These are phyloP conservation scores for Aphanomyces cochlioides DNA, from an alignment of 352 stramenopile species.

Conservation along the genomic window DNA sequence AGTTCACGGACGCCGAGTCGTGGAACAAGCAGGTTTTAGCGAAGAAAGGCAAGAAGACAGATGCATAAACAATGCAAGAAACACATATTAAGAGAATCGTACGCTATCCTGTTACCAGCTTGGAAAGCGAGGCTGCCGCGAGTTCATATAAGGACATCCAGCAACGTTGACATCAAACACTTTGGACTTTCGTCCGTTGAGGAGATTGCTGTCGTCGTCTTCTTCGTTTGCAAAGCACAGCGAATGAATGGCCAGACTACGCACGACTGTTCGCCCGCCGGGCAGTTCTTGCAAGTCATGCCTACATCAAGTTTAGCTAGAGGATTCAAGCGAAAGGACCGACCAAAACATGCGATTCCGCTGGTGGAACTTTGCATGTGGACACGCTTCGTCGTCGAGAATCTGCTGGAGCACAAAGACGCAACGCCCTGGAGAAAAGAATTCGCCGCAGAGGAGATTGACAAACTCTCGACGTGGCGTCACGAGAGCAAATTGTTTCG, in stretches of 20 bases:
- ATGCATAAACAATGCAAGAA: not conserved
- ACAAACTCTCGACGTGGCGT: not conserved
- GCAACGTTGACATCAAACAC: conserved; percentile 6
- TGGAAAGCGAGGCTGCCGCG: not conserved
- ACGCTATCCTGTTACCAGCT: not conserved
- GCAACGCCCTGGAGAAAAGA: not conserved
- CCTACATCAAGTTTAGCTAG: not conserved
- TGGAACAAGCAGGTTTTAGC: conserved; percentile 7
- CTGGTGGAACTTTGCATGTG: not conserved
- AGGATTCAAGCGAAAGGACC: not conserved
- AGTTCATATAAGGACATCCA: conserved; percentile 6
- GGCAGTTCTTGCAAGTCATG: conserved; percentile 4
- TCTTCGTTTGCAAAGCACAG: conserved; percentile 3
- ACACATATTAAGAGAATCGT: not conserved
- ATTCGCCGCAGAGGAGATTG: conserved; percentile 3
- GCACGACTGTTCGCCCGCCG: not conserved
- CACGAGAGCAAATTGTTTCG: not conserved
- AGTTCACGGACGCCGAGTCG: conserved; percentile 11
- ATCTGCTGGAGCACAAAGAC: conserved; percentile 7
- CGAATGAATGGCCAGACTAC: conserved; percentile 4
- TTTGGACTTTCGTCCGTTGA: not conserved
- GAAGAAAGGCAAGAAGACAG: not conserved
- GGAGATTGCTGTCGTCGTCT: not conserved
- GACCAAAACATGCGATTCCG: conserved; percentile 1
- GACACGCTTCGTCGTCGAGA: not conserved